A percentile compares a stretch with the other conserved stretches of the same genome.
These are phyloP conservation scores for Aspergillus sp. DNA, from an alignment of 2,329 filamentous ascomycete genomes.

Conservation along the genomic window DNA sequence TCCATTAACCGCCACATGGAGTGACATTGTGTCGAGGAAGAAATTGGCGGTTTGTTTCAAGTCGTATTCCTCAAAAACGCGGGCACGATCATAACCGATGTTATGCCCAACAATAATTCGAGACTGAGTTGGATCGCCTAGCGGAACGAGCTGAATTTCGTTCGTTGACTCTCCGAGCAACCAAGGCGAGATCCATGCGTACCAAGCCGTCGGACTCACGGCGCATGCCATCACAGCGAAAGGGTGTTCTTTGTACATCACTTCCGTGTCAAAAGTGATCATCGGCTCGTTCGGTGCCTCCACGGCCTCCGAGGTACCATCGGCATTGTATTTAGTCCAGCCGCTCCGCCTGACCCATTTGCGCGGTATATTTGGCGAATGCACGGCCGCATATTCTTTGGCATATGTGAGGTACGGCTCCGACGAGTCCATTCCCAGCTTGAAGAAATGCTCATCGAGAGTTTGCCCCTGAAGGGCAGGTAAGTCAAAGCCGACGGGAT, in stretches of 20 bases:
- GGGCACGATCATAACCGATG: slow-evolving; percentile 89
- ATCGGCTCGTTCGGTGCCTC: slow-evolving; percentile 78
- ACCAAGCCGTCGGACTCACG: slow-evolving; percentile 87
- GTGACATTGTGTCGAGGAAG: slow-evolving; percentile 96
- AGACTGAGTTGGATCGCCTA: slow-evolving; percentile 74
- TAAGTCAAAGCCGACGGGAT: slow-evolving; percentile 83
- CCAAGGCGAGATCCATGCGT: slow-evolving; percentile 97
- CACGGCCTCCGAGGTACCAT: slow-evolving; percentile 74
- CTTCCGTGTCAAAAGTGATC: slow-evolving; percentile 94
- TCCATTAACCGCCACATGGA: slow-evolving; percentile 96
- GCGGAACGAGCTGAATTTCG: slow-evolving; percentile 79
- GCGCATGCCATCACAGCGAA: slow-evolving; percentile 98
- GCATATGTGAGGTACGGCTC: slow-evolving; percentile 80
- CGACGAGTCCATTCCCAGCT: slow-evolving; percentile 80
- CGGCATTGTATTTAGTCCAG: slow-evolving; percentile 88
- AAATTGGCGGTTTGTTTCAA: slow-evolving; percentile 80
- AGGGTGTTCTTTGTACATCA: slow-evolving; percentile 90
- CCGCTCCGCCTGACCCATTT: slow-evolving; percentile 81
- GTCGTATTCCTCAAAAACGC: slow-evolving; percentile 87
- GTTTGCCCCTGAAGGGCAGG: slow-evolving; percentile 77
- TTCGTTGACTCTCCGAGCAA: slow-evolving; percentile 79
- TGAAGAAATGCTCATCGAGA: slow-evolving; percentile 93
- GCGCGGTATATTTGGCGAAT: slow-evolving; percentile 63
- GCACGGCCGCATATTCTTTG: slow-evolving; percentile 70
- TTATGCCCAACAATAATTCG: slow-evolving; percentile 93